Base-by-base conservation (phyloP, 2,329 filamentous ascomycete genomes). In the Aspergillus chevalieri region DNA sequence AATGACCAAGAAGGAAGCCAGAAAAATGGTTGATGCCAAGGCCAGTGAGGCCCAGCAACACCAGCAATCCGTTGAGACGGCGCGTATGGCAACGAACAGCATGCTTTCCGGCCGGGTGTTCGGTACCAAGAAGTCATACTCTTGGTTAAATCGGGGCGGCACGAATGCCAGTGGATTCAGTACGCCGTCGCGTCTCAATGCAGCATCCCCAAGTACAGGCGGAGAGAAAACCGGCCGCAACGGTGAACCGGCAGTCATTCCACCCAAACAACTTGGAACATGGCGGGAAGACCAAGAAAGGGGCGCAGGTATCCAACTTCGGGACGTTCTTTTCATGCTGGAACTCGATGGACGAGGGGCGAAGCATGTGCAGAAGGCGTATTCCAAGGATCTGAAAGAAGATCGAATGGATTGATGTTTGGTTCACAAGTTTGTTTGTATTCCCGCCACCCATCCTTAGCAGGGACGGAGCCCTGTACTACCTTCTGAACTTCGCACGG, bases 1-100 rank as follows among this genome's bases (percentile, higher is more conserved):
- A 3, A 78, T 88, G 46, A 87, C 86, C 4, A 96, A 96, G 77
- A 96, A 96, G 72, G 90, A 95, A 66, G 78, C 86, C 64, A 89
- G 85, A 68, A 86, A 84, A 55, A 79, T 86, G 57, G 81, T 83
- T n/a, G 85, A 89, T 52, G 75, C 77, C 3, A 88, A 87, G 59
- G 80, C 85, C 19, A 86, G 83, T 0, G 89, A 94, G 62, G 86
- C 86, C 15, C 85, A 85, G 51, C 87, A 85, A 56, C 89, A 92
- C 56, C 83, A 84, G 19, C 87, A 85, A 54, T 89, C 92, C 22
- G 95, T 96, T 65, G 78, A 83, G 48, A 95, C 91, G 0, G 88
- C 88, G 48, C 84, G 82, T 54, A 81, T 89, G 74, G 88, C 88
- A 1, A 78, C 90, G 41, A 85, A 86, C 49, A 78, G 80, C 60